phyloP scores from a whole-genome alignment of 2,329 filamentous ascomycete species.

The Xylaria sp. region DNA sequence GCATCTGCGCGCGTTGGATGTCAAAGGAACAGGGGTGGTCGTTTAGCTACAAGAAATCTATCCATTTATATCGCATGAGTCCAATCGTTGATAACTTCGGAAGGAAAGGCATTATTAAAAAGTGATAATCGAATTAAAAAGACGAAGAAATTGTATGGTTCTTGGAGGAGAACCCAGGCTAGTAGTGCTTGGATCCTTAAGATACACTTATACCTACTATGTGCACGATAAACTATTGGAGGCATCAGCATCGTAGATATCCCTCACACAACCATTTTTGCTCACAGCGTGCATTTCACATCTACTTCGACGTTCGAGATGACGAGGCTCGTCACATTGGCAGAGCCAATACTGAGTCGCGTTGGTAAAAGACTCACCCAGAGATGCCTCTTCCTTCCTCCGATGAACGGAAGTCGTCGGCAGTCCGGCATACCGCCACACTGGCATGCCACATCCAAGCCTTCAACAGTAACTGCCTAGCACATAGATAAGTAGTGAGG shows the following conservation, averaged over 20 bases:
- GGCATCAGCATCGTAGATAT: neutral
- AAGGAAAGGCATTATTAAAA: neutral
- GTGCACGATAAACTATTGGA: neutral
- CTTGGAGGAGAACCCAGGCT: too few species aligned
- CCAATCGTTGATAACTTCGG: neutral
- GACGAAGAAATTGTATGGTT: too few species aligned
- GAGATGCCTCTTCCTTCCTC: constrained; percentile 24
- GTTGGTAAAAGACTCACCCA: neutral
- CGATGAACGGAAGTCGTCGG: constrained; percentile 34
- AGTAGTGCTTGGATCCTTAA: too few species aligned
- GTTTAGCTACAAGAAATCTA: neutral
- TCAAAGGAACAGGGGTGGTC: constrained; percentile 4
- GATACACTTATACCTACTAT: neutral
- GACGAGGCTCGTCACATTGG: neutral
- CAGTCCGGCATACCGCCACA: constrained; percentile 30
- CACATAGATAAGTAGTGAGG: constrained; percentile 8
- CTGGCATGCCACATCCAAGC: constrained; percentile 31
- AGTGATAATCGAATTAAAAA: neutral
- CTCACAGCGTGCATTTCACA: neutral
- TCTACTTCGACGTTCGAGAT: neutral
- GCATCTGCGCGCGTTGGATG: constrained; percentile 8
- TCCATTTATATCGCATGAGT: neutral
- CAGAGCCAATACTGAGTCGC: constrained; percentile 1
- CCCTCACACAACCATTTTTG: neutral
- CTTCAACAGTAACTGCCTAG: constrained; percentile 24